phyloP scores from a whole-genome alignment of 176 grass and related monocot species.

The Carex parvula region DNA sequence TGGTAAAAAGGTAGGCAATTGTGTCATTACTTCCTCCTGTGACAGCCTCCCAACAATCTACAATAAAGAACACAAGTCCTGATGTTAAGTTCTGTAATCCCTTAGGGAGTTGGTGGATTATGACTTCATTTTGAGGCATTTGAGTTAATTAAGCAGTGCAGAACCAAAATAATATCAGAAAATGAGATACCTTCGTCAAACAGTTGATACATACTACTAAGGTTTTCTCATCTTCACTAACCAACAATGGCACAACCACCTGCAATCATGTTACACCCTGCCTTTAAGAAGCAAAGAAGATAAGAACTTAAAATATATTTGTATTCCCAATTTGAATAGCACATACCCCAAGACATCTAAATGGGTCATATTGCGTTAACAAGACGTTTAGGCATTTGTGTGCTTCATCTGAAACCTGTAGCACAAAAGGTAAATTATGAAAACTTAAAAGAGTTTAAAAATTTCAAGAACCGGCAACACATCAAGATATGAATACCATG shows the following conservation, averaged over 20 bases:
- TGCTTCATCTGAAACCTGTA: slow-evolving; percentile 92
- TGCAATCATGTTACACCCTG: slow-evolving; percentile 33
- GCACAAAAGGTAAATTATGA: slow-evolving; percentile 27
- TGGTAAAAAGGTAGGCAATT: slow-evolving; percentile 86
- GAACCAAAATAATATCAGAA: slow-evolving; percentile 3
- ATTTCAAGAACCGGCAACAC: background rate
- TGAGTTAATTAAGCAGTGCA: background rate
- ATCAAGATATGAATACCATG: background rate
- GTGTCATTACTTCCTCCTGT: slow-evolving; percentile 78
- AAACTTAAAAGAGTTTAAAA: background rate
- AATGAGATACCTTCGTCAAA: slow-evolving; percentile 90
- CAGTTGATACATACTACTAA: slow-evolving; percentile 95
- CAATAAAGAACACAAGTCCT: slow-evolving; percentile 25
- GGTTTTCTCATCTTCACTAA: slow-evolving; percentile 94
- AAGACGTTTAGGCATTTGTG: slow-evolving; percentile 73
- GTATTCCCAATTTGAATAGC: slow-evolving; percentile 23
- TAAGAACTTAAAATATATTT: slow-evolving; percentile 18
- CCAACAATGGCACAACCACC: slow-evolving; percentile 85
- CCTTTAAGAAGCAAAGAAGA: slow-evolving; percentile 26
- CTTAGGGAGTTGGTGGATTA: background rate
- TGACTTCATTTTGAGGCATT: background rate
- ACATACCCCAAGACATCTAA: slow-evolving; percentile 84
- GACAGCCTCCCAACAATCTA: slow-evolving; percentile 82
- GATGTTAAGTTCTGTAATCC: background rate
- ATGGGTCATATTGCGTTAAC: slow-evolving; percentile 74